Evolutionary conservation across 495 filamentous ascomycete species (phyloP).

Genomic region (Hypoxylon fuscum): DNA sequence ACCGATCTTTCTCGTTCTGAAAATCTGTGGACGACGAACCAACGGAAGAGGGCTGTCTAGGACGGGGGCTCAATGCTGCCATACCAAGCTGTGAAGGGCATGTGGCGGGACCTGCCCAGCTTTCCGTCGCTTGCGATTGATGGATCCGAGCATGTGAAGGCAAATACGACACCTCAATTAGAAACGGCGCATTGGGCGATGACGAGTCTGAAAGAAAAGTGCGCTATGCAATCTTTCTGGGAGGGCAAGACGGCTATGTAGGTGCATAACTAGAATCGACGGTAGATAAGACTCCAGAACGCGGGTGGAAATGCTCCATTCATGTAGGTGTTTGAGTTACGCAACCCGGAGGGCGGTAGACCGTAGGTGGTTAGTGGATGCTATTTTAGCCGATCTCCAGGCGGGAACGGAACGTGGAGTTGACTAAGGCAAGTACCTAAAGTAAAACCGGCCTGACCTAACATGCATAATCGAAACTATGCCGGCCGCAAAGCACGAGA

Average conservation of each 20-base stretch:
- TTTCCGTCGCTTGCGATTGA: constrained; percentile 19
- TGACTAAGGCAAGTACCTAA: constrained; percentile 13
- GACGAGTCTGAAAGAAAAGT: neutral
- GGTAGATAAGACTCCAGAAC: constrained; percentile 10
- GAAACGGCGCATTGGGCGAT: neutral
- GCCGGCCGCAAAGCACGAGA: constrained; percentile 5
- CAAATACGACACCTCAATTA: neutral
- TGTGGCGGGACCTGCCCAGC: constrained; percentile 26
- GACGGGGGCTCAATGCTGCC: constrained; percentile 36
- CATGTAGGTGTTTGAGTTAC: neutral
- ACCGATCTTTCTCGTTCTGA: constrained; percentile 33
- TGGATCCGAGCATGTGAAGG: constrained; percentile 21
- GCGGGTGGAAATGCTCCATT: neutral
- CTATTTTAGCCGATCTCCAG: constrained; percentile 39
- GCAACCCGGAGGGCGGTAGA: constrained; percentile 22
- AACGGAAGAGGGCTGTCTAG: constrained; percentile 43
- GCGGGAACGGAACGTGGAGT: constrained; percentile 35
- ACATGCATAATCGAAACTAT: constrained; percentile 7
- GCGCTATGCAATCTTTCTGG: constrained; percentile 2
- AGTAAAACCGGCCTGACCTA: neutral
- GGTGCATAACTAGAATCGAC: constrained; percentile 6
- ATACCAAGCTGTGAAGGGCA: constrained; percentile 23
- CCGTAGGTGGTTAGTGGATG: constrained; percentile 16
- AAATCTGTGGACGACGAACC: constrained; percentile 50
- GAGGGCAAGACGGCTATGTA: neutral